These are phyloP conservation scores for Taphrina communis DNA, from an alignment of 1,139 yeast genomes.

Conservation along the genomic window DNA sequence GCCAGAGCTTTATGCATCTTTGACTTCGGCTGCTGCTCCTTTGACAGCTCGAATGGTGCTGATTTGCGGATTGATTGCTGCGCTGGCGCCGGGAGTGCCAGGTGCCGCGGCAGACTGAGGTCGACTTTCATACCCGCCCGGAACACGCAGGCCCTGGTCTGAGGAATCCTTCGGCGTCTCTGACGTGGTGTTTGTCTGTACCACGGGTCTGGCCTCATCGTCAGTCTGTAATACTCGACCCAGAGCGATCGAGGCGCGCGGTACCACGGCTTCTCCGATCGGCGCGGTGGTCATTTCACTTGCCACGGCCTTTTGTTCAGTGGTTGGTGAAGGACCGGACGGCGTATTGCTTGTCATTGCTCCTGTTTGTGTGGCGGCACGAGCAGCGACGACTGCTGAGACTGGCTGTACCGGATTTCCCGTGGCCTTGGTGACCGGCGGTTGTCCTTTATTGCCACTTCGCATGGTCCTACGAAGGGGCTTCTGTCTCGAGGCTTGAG, in stretches of 20 bases:
- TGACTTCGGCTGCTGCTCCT: constrained; percentile 2
- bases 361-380: neutral
- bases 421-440: neutral
- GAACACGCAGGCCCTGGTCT: neutral
- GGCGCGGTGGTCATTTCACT: neutral
- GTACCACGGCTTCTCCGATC: neutral
- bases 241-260: neutral
- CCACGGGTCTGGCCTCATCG: neutral
- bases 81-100: constrained; percentile 15
- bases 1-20: neutral
- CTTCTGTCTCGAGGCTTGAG: neutral
- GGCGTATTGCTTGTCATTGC: neutral
- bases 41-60: constrained; percentile 20
- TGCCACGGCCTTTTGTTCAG: neutral
- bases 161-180: neutral
- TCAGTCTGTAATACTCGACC: constrained; percentile 6
- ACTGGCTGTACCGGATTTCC: neutral
- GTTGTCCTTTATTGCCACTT: neutral
- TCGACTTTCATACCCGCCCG: constrained; percentile 5
- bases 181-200: neutral
- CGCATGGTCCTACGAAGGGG: constrained; percentile 6
- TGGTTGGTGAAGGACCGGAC: neutral
- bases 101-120: constrained; percentile 18
- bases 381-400: constrained; percentile 10
- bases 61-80: constrained; percentile 13